Percentiles rank a stretch among this genome's conserved stretches.
Evolutionary conservation across 2,329 filamentous ascomycete species (phyloP).

Genomic region (Cryphonectria carpinicola): DNA sequence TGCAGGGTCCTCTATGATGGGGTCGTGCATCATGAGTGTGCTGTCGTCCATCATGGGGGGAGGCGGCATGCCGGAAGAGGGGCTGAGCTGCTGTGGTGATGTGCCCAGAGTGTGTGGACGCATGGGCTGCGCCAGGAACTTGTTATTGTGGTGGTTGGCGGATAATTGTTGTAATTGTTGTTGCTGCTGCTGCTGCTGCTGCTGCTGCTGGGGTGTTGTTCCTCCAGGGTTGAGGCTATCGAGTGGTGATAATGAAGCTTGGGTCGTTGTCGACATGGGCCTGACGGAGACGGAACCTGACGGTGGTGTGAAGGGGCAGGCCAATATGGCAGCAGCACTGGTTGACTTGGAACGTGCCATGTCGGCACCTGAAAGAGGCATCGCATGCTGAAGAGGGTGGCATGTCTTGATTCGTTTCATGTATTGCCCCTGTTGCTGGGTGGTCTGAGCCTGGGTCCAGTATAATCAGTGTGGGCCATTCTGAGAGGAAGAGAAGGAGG

Average conservation of each 20-base stretch:
- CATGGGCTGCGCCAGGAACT: slow-evolving; percentile 27
- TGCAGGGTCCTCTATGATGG: slow-evolving; percentile 31
- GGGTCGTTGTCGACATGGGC: slow-evolving; percentile 35
- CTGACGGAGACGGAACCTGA: slow-evolving; percentile 40
- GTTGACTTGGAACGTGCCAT: slow-evolving; percentile 52
- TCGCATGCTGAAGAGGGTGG: slow-evolving; percentile 35
- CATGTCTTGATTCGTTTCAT: slow-evolving; percentile 40
- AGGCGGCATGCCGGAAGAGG: not conserved
- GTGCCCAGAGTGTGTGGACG: slow-evolving; percentile 2
- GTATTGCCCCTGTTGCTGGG: not conserved
- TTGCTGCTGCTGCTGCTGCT: slow-evolving; percentile 22
- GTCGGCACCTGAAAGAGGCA: slow-evolving; percentile 36
- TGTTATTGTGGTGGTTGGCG: slow-evolving; percentile 21
- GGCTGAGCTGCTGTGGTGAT: slow-evolving; percentile 2
- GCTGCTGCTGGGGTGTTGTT: slow-evolving; percentile 26
- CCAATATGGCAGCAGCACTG: slow-evolving; percentile 40
- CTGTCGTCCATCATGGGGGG: slow-evolving; percentile 21
- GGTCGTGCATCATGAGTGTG: slow-evolving; percentile 28
- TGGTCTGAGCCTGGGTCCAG: slow-evolving; percentile 20
- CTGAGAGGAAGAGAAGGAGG: slow-evolving; percentile 10
- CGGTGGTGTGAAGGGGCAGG: slow-evolving; percentile 42
- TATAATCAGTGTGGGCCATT: slow-evolving; percentile 8
- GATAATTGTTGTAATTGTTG: slow-evolving; percentile 21
- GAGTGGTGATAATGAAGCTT: slow-evolving; percentile 21
- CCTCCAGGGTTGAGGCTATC: slow-evolving; percentile 28